Evolutionary conservation across 768 basidiomycete genomes (phyloP).

Genomic region (Tylopilus sp.): DNA sequence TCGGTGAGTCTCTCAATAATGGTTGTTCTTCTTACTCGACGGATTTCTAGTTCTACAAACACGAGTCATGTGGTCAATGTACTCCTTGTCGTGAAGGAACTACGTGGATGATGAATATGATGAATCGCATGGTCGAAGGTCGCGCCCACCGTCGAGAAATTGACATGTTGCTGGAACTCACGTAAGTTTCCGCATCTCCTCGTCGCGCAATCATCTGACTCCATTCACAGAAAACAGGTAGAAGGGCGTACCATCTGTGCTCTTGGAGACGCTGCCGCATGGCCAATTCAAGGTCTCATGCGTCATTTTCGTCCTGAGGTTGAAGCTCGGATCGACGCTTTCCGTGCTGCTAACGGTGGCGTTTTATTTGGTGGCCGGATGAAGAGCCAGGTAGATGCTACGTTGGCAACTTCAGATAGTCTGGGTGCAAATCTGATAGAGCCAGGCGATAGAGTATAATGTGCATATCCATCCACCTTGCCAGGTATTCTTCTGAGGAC

Average conservation of each 20-base stretch:
- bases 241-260: conserved; percentile 98
- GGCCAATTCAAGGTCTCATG: conserved; percentile 98
- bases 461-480: conserved; percentile 2
- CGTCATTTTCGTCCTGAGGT: conserved; percentile 96
- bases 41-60: conserved; percentile 83
- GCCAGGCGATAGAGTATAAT: conserved; percentile 32
- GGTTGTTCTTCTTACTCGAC: conserved; percentile 1
- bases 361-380: conserved; percentile 88
- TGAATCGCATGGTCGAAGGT: conserved; percentile 93
- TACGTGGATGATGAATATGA: conserved; percentile 99
- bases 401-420: conserved; percentile 71
- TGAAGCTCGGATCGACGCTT: conserved; percentile 80
- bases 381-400: conserved; percentile 62
- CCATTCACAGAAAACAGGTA: conserved; percentile 75
- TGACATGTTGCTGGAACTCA: conserved; percentile 95
- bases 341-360: conserved; percentile 69
- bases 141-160: conserved; percentile 91
- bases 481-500: not conserved
- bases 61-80: conserved; percentile 97
- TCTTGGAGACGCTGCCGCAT: conserved; percentile 94
- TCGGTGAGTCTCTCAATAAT: conserved; percentile 41
- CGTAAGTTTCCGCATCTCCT: conserved; percentile 44
- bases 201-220: not conserved
- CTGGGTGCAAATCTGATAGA: conserved; percentile 53
- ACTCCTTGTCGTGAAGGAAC: conserved; percentile 94